These are phyloP conservation scores for Apophysomyces ossiformis DNA, from an alignment of 371 early-diverging fungal species.

Conservation along the genomic window DNA sequence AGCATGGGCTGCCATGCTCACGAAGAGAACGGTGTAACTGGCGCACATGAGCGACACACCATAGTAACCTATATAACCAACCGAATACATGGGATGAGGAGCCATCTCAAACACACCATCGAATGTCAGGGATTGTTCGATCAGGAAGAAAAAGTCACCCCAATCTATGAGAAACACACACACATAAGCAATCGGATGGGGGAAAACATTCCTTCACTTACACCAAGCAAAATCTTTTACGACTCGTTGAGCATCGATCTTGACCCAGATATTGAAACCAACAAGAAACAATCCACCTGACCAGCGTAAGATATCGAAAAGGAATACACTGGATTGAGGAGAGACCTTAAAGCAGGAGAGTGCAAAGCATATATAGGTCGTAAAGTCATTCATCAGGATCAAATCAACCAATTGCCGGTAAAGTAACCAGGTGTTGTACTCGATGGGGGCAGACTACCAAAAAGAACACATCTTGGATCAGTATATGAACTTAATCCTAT, in stretches of 20 bases:
- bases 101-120: slow-evolving; percentile 97
- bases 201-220: slow-evolving; percentile 45
- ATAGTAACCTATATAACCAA: slow-evolving; percentile 96
- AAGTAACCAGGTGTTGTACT: slow-evolving; percentile 95
- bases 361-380: slow-evolving; percentile 85
- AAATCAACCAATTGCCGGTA: slow-evolving; percentile 94
- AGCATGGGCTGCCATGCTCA: slow-evolving; percentile 87
- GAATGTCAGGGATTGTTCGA: slow-evolving; percentile 86
- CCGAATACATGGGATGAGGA: slow-evolving; percentile 98
- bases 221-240: slow-evolving; percentile 98
- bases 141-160: slow-evolving; percentile 98
- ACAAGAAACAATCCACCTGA: slow-evolving; percentile 80
- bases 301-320: slow-evolving; percentile 72
- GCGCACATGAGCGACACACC: slow-evolving; percentile 87
- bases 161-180: slow-evolving; percentile 66
- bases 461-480: background rate
- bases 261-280: slow-evolving; percentile 94
- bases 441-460: slow-evolving; percentile 77
- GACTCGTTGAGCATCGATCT: slow-evolving; percentile 94
- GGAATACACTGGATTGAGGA: slow-evolving; percentile 50
- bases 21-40: slow-evolving; percentile 88
- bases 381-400: slow-evolving; percentile 91
- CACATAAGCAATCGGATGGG: background rate
- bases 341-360: slow-evolving; percentile 70
- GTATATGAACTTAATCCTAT: too few species aligned